phyloP scores from a whole-genome alignment of 1,139 yeast genomes.

The Entelexis paramagnoliae region DNA sequence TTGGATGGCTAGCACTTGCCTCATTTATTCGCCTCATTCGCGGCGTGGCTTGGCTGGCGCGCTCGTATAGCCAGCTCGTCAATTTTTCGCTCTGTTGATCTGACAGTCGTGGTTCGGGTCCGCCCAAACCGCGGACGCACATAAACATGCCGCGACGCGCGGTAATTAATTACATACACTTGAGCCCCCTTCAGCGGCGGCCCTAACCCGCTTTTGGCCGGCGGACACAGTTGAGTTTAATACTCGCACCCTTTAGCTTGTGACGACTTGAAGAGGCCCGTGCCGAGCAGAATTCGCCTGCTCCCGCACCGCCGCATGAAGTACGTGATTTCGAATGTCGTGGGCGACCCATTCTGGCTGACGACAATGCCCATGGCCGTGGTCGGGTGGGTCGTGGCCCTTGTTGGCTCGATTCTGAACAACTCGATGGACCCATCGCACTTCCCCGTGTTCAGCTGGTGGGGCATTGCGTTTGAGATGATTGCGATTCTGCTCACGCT shows the following conservation, averaged over 20 bases:
- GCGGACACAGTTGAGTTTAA: not conserved
- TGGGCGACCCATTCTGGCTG: constrained; percentile 37
- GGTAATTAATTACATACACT: constrained; percentile 1
- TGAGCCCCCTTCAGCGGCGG: not conserved
- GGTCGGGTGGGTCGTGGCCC: constrained; percentile 65
- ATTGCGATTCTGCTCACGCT: constrained; percentile 47
- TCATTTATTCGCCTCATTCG: too few species aligned
- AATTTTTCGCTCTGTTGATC: too few species aligned
- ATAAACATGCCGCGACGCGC: constrained; percentile 6
- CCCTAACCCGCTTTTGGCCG: not conserved
- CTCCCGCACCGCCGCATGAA: not conserved
- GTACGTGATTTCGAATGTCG: constrained; percentile 23
- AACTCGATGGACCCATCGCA: constrained; percentile 26
- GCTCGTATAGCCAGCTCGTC: too few species aligned
- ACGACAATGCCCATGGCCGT: constrained; percentile 32
- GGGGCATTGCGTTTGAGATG: constrained; percentile 87
- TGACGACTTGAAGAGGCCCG: not conserved
- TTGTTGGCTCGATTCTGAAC: constrained; percentile 74
- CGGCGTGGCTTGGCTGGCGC: too few species aligned
- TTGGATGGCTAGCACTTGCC: too few species aligned
- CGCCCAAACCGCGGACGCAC: too few species aligned
- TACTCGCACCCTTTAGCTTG: not conserved
- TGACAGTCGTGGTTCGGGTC: too few species aligned
- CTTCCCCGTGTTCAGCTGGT: constrained; percentile 87
- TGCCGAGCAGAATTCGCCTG: not conserved